Evolutionary conservation across 257 asterid species (phyloP).

Genomic region (Verbascum thapsus): DNA sequence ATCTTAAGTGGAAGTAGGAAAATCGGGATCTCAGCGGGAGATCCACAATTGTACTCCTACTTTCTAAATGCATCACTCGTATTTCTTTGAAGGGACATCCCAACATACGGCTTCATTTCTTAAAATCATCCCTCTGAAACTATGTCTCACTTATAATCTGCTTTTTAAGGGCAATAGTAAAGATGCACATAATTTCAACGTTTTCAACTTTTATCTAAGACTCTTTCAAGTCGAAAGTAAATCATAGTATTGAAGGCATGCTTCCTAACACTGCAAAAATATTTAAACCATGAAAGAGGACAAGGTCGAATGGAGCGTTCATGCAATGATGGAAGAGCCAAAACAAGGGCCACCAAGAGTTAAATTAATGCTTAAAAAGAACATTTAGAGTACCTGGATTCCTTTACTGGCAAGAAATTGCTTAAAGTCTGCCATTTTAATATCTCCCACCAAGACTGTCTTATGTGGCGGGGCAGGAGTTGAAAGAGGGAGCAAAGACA

Average conservation of each 20-base stretch:
- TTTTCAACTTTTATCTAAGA: no score
- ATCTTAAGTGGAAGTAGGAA: background rate
- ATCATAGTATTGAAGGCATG: background rate
- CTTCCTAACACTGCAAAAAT: background rate
- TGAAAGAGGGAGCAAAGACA: constrained; percentile 77
- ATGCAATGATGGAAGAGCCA: constrained; percentile 4
- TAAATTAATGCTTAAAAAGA: background rate
- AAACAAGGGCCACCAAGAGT: constrained; percentile 1
- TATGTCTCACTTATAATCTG: no score
- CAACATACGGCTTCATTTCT: no score
- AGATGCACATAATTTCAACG: no score
- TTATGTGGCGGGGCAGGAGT: constrained; percentile 78
- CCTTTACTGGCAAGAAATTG: constrained; percentile 95
- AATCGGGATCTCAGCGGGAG: background rate
- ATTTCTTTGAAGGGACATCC: no score
- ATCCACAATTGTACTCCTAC: background rate
- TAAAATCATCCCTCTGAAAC: no score
- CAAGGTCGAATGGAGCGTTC: constrained; percentile 17
- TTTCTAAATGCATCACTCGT: no score
- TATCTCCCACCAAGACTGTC: constrained; percentile 92
- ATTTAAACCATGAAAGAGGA: background rate
- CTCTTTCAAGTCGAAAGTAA: no score
- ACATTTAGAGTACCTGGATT: constrained; percentile 55
- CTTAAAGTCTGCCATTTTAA: constrained; percentile 97
- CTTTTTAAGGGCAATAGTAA: no score